phyloP scores from a whole-genome alignment of 169 alveolate genomes.

The Neospora caninum region DNA sequence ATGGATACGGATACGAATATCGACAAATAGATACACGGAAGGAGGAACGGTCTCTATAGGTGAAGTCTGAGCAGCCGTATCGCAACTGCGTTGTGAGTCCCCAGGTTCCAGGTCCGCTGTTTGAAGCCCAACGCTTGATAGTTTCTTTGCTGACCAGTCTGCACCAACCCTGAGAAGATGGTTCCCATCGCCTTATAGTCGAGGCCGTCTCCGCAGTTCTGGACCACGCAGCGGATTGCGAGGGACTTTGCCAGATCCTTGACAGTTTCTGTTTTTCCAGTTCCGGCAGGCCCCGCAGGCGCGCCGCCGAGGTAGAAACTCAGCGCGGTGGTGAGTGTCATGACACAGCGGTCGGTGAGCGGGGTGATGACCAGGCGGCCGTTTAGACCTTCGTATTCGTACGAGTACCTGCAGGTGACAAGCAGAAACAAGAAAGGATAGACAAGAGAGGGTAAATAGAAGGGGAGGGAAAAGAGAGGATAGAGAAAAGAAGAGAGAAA shows the following conservation, averaged over 20 bases:
- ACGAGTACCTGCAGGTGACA: slow-evolving; percentile 82
- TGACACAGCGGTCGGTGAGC: slow-evolving; percentile 94
- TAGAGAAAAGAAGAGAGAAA: too few relatives aligned
- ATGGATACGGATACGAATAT: too few relatives aligned
- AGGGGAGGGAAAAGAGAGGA: neutral
- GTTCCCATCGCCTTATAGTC: slow-evolving; percentile 93
- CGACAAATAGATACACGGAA: too few relatives aligned
- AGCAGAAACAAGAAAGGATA: too few relatives aligned
- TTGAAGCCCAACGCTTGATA: too few relatives aligned
- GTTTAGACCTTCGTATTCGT: slow-evolving; percentile 96
- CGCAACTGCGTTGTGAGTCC: too few relatives aligned
- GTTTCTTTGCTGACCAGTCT: slow-evolving; percentile 52
- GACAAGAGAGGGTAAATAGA: too few relatives aligned
- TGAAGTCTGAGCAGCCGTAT: too few relatives aligned
- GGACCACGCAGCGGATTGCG: slow-evolving; percentile 95
- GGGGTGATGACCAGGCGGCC: slow-evolving; percentile 95
- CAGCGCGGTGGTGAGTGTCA: slow-evolving; percentile 94
- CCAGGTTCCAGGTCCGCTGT: too few relatives aligned
- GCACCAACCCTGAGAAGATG: slow-evolving; percentile 92
- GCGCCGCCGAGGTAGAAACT: slow-evolving; percentile 94
- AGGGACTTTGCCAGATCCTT: slow-evolving; percentile 96
- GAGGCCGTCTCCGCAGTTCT: slow-evolving; percentile 94
- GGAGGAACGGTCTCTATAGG: too few relatives aligned
- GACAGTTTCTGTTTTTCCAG: slow-evolving; percentile 94
- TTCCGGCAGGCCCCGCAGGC: slow-evolving; percentile 97